Evolutionary conservation across 495 filamentous ascomycete species (phyloP).

Genomic region (Aspergillus biplanus): DNA sequence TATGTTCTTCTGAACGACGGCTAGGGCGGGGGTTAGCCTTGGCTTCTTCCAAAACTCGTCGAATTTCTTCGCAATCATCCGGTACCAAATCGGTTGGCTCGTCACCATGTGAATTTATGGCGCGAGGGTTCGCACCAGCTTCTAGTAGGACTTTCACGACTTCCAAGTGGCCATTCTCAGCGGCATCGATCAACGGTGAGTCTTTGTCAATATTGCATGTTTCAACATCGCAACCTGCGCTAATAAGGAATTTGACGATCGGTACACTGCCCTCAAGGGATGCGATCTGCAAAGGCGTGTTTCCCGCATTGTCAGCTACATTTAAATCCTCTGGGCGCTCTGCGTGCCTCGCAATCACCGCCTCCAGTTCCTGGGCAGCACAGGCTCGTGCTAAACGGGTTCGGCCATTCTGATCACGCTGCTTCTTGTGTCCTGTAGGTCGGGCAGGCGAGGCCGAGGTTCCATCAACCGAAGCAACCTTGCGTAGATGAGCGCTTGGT

Average conservation of each 20-base stretch:
- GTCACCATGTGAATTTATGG: constrained; percentile 82
- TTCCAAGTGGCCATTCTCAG: constrained; percentile 91
- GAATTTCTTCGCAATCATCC: constrained; percentile 65
- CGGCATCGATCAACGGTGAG: constrained; percentile 91
- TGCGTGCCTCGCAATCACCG: constrained; percentile 65
- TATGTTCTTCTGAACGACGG: constrained; percentile 67
- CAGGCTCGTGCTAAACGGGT: constrained; percentile 84
- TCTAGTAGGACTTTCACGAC: constrained; percentile 84
- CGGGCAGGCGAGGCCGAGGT: constrained; percentile 66
- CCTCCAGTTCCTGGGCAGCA: constrained; percentile 73
- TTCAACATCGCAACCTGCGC: constrained; percentile 80
- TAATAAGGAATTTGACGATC: constrained; percentile 73
- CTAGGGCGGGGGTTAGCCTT: constrained; percentile 50
- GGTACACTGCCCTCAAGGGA: constrained; percentile 79
- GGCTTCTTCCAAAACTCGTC: constrained; percentile 50
- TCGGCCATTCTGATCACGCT: constrained; percentile 82
- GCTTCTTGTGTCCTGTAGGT: constrained; percentile 72
- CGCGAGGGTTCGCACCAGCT: constrained; percentile 85
- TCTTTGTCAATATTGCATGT: constrained; percentile 83
- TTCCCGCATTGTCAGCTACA: constrained; percentile 87
- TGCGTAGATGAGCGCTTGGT: constrained; percentile 68
- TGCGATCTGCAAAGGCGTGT: constrained; percentile 91
- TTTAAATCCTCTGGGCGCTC: constrained; percentile 87
- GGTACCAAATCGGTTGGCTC: constrained; percentile 84
- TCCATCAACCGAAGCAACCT: constrained; percentile 61